Base-by-base conservation (phyloP, 1,139 yeast genomes). In the Diutina pseudorugosa region DNA sequence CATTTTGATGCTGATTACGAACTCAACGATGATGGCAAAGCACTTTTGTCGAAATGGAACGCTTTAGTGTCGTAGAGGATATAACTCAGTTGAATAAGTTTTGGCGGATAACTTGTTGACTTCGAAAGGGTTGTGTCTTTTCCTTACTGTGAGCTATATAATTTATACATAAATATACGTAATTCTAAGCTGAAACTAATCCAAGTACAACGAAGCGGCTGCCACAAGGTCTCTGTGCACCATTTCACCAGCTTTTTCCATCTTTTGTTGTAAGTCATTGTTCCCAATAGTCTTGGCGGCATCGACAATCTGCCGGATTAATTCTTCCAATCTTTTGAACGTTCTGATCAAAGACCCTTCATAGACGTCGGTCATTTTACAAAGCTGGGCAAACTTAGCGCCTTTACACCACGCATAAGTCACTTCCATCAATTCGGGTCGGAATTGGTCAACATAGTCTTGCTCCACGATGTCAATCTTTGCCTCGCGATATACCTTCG, bases 291-390 rank as follows among this genome's bases (percentile, higher is more conserved):
- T 86, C 64, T 85, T 88, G 4, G 98, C 93, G 9, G 96, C 98
- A 60, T 80, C 82, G 47, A 83, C 83, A 80, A 94, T 76, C 67
- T 94, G 98, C 61, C 95, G 79, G 52, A 94, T 73, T 73, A 94
- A 77, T 66, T 94, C 99, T 66, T 93, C 98, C 54, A 94, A 73
- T 62, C 98, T 78, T 67, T 94, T 84, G 71, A 94, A 91, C 80
- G 89, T 85, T 67, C 98, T 81, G 58, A 94, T 91, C 65, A 94
- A 77, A 33, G 95, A 85, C 48, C 99, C 99, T 72, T 94, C 98
- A 61, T 91, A 94, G 49, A 94, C 98, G 65, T 93, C 98, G 0
- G 98, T 93, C 97, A 93, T 89, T 68, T 91, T 91, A 72, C 98
- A 93, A 57, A 93, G 91, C 65, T 91, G 97, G 0, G 97, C 91